A percentile compares a stretch with the other conserved stretches of the same genome.
Evolutionary conservation across 1,284 basidiomycete genomes (phyloP).

Genomic region (Exobasidium rhododendri): DNA sequence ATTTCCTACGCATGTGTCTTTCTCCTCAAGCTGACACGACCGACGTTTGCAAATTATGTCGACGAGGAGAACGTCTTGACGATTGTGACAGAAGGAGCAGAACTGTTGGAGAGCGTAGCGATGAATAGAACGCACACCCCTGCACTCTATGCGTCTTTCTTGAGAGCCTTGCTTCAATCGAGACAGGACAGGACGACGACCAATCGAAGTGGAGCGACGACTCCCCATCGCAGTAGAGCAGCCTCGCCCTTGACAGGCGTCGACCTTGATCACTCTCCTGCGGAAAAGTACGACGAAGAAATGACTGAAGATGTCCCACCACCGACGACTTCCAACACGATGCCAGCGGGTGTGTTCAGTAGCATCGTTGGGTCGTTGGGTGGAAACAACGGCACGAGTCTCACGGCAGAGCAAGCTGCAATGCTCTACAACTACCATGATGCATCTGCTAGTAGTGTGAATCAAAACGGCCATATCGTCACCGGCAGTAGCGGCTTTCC

Average conservation of each 20-base stretch:
- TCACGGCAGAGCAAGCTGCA: constrained; percentile 3
- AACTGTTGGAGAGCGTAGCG: constrained; percentile 55
- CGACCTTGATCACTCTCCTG: neutral
- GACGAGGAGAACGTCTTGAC: constrained; percentile 65
- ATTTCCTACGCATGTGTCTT: constrained; percentile 76
- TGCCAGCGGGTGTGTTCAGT: neutral
- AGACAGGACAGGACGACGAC: constrained; percentile 33
- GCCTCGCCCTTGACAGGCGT: constrained; percentile 23
- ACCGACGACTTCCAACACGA: neutral
- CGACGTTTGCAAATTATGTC: constrained; percentile 73
- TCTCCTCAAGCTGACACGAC: constrained; percentile 66
- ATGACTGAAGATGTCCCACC: neutral
- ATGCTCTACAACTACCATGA: neutral
- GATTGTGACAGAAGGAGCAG: constrained; percentile 76
- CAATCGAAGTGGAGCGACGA: constrained; percentile 26
- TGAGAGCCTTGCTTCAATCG: constrained; percentile 43
- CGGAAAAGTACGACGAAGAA: constrained; percentile 1
- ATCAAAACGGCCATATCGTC: neutral
- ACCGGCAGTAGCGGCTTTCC: constrained; percentile 17
- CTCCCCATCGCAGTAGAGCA: constrained; percentile 22
- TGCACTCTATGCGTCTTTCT: constrained; percentile 44
- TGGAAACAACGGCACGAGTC: neutral
- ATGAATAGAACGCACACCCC: constrained; percentile 51
- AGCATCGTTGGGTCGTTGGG: neutral
- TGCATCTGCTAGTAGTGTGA: neutral